phyloP scores from a whole-genome alignment of 2,329 filamentous ascomycete species.

The Neonectria neomacrospora region DNA sequence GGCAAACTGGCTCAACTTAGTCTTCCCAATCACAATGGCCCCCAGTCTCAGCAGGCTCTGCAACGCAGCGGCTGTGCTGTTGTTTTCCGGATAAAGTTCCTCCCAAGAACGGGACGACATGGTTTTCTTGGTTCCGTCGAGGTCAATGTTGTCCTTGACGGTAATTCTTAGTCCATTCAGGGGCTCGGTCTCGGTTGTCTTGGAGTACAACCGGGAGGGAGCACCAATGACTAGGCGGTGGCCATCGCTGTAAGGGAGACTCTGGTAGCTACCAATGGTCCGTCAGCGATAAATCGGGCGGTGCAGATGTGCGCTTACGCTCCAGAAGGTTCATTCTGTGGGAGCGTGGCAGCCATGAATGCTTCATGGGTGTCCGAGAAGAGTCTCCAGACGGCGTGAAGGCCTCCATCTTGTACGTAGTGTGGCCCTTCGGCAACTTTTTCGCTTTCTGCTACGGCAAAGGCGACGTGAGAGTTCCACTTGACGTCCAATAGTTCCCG shows the following conservation, averaged over 20 bases:
- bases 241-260: not conserved
- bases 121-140: slow-evolving; percentile 62
- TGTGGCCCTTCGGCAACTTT: not conserved
- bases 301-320: not conserved
- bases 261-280: not conserved
- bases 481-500: not conserved
- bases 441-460: not conserved
- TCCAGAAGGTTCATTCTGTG: not conserved
- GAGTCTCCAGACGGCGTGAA: not conserved
- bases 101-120: slow-evolving; percentile 67
- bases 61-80: slow-evolving; percentile 59
- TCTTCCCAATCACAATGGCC: slow-evolving; percentile 59
- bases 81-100: slow-evolving; percentile 59
- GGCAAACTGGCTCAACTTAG: slow-evolving; percentile 57
- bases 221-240: not conserved
- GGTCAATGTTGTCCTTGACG: slow-evolving; percentile 69
- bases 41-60: slow-evolving; percentile 68
- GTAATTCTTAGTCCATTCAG: slow-evolving; percentile 4
- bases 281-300: not conserved
- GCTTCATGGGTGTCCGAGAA: not conserved
- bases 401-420: not conserved
- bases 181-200: not conserved
- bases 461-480: not conserved
- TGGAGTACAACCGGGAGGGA: slow-evolving; percentile 7
- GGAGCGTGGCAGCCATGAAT: not conserved